Evolutionary conservation across 2,329 filamentous ascomycete species (phyloP), one percentile per base, ranked within the genome.

Genomic region (Pseudogymnoascus sp.): DNA sequence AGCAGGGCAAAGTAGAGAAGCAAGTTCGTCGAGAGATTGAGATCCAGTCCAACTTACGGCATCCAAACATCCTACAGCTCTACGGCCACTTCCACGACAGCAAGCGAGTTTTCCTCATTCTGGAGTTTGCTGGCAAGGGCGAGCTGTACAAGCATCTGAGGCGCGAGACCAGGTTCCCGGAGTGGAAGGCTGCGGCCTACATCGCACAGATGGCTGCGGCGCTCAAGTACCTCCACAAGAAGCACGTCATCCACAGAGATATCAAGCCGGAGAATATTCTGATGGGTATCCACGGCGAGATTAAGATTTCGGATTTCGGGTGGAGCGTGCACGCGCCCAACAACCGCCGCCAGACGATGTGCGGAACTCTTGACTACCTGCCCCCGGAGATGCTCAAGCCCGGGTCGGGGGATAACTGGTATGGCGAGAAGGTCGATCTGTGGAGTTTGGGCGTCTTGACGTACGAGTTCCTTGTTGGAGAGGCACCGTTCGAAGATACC

Each of bases 261-360:
- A 97, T 97, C 78, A 97, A 97, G 79, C 92, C 92, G 2, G 92
- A 97, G 77, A 97, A 97, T 71, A 97, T 97, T 66, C 82, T 97
- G 21, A 88, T 97, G 31, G 93, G 93, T 12, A 92, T 97, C 64
- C 93, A 97, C 72, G 94, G 92, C 67, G 94, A 99, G 79, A 92
- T 99, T 78, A 99, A 99, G 77, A 92, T 99, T 71, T 95, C 91
- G 4, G 94, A 99, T 75, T 99, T 97, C 72, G 93, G 94, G 59
- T 99, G 94, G 94, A 95, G 90, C 73, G 94, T 97, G 3, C 94
- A 99, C 75, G 94, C 94, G 4, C 94, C 94, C 29, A 97, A 96
- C 76, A 95, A 93, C 77, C 82, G 94, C 68, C 83, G 94, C 65
- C 88, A 92, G 72, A 99, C 94, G 62, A 92, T 97, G 85, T 99